Base-by-base conservation (phyloP, 2,329 filamentous ascomycete genomes). In the Talaromyces sp. region DNA sequence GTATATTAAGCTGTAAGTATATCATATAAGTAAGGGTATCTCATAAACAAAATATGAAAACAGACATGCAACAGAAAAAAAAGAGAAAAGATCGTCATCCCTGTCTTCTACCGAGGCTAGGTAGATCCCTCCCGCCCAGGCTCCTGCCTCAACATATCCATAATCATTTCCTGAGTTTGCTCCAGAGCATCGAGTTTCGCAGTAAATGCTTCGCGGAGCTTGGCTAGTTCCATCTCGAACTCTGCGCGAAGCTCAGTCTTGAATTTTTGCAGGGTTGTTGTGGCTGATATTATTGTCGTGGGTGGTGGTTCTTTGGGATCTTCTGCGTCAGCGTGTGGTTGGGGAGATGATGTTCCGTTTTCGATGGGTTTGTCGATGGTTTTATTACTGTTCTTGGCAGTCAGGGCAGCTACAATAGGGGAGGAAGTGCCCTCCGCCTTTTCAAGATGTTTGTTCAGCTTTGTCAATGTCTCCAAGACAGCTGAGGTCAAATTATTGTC, bases 151-250 rank as follows among this genome's bases (percentile, higher is more conserved):
- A 79, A 66, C 75, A 78, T 75, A 27, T 78, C 74, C 50, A 79
- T 65, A 62, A 79, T 79, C 73, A 79, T 73, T 43, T 79, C 73
- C 64, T 79, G 77, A 4, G 76, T 78, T 65, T 73, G 69, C 67
- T 79, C 77, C 56, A 79, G 70, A 19, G 75, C 68, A 62, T 77
- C 76, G 31, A 79, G 52, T 65, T 73, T 76, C 63, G 77, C 73
- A 58, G 78, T 73, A 6, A 78, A 66, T 1, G 69, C 68, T 14
- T 71, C 71, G 0, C 75, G 74, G 39, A 76, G 70, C 48, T 72
- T 74, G 45, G 74, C 71, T 48, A 78, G 60, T 62, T 78, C 76
- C 22, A 67, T 65, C 9, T 73, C 73, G 39, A 78, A 63, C 43
- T 79, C 75, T 3, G 66, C 68, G 33, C 70, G 69, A 64, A 79